Conservation (phyloP, 768 basidiomycete species). For the Lactarius sanguifluus region DNA sequence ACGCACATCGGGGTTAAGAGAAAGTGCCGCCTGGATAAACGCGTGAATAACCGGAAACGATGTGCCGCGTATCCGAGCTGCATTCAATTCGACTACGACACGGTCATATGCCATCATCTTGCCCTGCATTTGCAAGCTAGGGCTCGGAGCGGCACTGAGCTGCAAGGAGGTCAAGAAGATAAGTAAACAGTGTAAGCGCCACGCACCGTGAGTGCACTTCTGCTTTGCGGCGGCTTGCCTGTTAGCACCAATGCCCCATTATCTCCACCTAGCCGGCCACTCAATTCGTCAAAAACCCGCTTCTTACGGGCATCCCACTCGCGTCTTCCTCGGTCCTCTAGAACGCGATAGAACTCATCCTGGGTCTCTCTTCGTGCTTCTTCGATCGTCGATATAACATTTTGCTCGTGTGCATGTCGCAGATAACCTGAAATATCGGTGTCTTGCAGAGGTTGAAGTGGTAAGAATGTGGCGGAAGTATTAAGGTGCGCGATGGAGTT, state of each 20-base stretch:
- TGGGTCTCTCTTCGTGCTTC: slow-evolving; percentile 85
- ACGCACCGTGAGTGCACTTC: slow-evolving; percentile 54
- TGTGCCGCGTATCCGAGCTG: slow-evolving; percentile 63
- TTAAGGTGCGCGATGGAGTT: slow-evolving; percentile 83
- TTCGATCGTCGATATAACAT: slow-evolving; percentile 91
- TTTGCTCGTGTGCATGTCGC: slow-evolving; percentile 93
- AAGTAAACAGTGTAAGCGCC: slow-evolving; percentile 3
- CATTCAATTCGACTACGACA: slow-evolving; percentile 75
- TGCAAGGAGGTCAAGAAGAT: slow-evolving; percentile 30
- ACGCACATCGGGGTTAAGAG: slow-evolving; percentile 59
- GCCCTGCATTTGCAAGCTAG: slow-evolving; percentile 79
- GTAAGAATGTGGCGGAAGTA: slow-evolving; percentile 78
- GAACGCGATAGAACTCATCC: slow-evolving; percentile 76
- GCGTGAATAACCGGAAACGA: slow-evolving; percentile 77
- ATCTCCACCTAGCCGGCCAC: slow-evolving; percentile 60
- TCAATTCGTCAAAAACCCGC: slow-evolving; percentile 85
- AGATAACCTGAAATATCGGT: slow-evolving; percentile 93
- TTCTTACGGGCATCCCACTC: slow-evolving; percentile 94
- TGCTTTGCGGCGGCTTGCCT: slow-evolving; percentile 62
- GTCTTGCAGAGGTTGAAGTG: slow-evolving; percentile 90
- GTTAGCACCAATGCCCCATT: slow-evolving; percentile 55
- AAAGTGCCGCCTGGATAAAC: slow-evolving; percentile 63
- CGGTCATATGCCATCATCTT: slow-evolving; percentile 97
- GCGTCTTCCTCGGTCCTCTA: slow-evolving; percentile 70
- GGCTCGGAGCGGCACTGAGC: slow-evolving; percentile 51